Evolutionary conservation across 2,329 filamentous ascomycete species (phyloP).

Genomic region (Aureobasidium sp.): DNA sequence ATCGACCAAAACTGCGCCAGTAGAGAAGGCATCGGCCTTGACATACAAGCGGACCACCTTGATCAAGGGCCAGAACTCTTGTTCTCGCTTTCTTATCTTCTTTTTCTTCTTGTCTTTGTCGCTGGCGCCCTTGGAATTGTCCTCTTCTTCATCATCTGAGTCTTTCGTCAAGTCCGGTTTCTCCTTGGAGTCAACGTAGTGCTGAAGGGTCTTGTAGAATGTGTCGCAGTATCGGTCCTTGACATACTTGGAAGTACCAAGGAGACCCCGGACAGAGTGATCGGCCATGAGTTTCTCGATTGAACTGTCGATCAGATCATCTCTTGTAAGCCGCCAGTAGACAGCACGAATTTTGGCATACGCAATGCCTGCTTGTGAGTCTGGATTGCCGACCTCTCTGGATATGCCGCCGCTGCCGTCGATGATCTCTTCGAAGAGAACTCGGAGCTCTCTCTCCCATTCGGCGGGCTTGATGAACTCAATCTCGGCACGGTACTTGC

Average conservation of each 20-base stretch:
- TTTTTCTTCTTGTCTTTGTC: slow-evolving; percentile 27
- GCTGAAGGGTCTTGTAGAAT: slow-evolving; percentile 41
- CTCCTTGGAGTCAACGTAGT: slow-evolving; percentile 49
- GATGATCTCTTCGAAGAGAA: slow-evolving; percentile 42
- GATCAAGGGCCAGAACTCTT: slow-evolving; percentile 44
- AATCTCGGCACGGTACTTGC: slow-evolving; percentile 46
- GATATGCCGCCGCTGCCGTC: slow-evolving; percentile 32
- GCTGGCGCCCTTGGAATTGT: slow-evolving; percentile 20
- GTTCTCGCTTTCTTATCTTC: slow-evolving; percentile 17
- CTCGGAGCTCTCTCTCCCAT: slow-evolving; percentile 45
- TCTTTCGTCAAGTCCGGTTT: slow-evolving; percentile 23
- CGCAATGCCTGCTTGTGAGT: slow-evolving; percentile 41
- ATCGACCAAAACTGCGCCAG: slow-evolving; percentile 49
- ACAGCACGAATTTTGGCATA: slow-evolving; percentile 45
- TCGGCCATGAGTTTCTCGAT: slow-evolving; percentile 36
- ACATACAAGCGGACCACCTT: slow-evolving; percentile 45
- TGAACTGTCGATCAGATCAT: slow-evolving; percentile 29
- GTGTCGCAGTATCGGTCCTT: slow-evolving; percentile 25
- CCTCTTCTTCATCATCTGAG: slow-evolving; percentile 17
- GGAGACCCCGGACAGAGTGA: slow-evolving; percentile 30
- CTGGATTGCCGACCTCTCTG: slow-evolving; percentile 31
- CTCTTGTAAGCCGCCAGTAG: slow-evolving; percentile 35
- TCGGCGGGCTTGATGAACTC: slow-evolving; percentile 47
- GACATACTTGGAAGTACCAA: slow-evolving; percentile 40
- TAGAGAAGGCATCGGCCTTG: slow-evolving; percentile 42